phyloP scores from a whole-genome alignment of 1,139 yeast genomes.

The Debaryomycetaceae sp. region DNA sequence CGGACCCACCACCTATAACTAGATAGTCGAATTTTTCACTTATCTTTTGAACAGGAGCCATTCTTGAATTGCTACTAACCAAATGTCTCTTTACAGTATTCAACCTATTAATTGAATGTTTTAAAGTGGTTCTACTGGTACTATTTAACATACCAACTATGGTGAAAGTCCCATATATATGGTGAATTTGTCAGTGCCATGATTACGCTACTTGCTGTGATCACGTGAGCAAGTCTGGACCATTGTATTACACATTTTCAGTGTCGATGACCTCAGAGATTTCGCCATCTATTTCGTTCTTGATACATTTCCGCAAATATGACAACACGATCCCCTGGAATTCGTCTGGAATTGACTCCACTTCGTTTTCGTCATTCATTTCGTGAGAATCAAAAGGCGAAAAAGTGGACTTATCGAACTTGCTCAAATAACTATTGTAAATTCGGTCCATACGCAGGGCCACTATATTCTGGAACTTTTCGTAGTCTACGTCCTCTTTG shows the following conservation, averaged over 20 bases:
- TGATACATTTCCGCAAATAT: constrained; percentile 30
- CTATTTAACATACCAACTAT: constrained; percentile 4
- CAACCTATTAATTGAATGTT: constrained; percentile 15
- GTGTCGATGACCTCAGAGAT: not conserved
- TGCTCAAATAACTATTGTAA: constrained; percentile 16
- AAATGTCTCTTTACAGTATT: constrained; percentile 24
- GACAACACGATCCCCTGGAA: constrained; percentile 27
- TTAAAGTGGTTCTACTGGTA: constrained; percentile 8
- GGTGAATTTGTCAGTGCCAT: not conserved
- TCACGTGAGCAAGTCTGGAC: not conserved
- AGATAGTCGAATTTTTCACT: constrained; percentile 74
- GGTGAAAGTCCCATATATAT: not conserved
- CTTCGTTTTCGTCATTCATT: constrained; percentile 9
- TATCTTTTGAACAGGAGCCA: constrained; percentile 48
- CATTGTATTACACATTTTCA: not conserved
- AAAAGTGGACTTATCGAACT: constrained; percentile 9
- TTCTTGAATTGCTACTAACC: constrained; percentile 20
- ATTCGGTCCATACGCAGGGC: constrained; percentile 20
- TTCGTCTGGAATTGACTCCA: constrained; percentile 20
- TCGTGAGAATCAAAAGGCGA: not conserved
- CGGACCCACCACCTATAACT: constrained; percentile 99
- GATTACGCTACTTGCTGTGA: not conserved
- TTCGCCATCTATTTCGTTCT: constrained; percentile 12
- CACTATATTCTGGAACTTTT: constrained; percentile 24
- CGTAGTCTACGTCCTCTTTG: constrained; percentile 23